These are phyloP conservation scores for Hansfordia pulvinata DNA, from an alignment of 2,329 filamentous ascomycete species.

Conservation along the genomic window DNA sequence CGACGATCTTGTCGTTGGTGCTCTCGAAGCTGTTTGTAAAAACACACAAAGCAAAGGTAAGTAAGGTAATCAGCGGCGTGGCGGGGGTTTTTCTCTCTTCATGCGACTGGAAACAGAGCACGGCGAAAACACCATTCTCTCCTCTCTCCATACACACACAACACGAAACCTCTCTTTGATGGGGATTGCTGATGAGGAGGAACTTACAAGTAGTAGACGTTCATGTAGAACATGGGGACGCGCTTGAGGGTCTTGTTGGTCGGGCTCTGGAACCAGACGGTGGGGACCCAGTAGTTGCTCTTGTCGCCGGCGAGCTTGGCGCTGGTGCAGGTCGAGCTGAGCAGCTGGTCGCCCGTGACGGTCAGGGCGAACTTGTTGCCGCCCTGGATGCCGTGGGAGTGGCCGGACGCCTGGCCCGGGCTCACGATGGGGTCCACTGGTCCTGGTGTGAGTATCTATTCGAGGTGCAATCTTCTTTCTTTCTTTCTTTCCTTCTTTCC, in stretches of 20 bases:
- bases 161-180: too few species aligned
- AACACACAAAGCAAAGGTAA: too few species aligned
- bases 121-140: too few species aligned
- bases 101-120: too few species aligned
- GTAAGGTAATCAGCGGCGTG: too few species aligned
- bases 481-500: too few species aligned
- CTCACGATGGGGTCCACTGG: constrained; percentile 58
- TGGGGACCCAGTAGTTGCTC: constrained; percentile 67
- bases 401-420: constrained; percentile 42
- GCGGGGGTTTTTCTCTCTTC: too few species aligned
- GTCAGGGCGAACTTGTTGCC: constrained; percentile 52
- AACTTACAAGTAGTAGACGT: constrained; percentile 62
- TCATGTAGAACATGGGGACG: constrained; percentile 59
- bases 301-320: constrained; percentile 55
- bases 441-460: too few species aligned
- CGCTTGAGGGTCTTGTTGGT: constrained; percentile 48
- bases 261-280: constrained; percentile 53
- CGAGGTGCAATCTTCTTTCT: too few species aligned
- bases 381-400: constrained; percentile 60
- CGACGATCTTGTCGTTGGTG: constrained; percentile 49
- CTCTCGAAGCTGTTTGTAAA: constrained; percentile 35
- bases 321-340: constrained; percentile 58
- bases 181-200: too few species aligned
- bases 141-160: too few species aligned
- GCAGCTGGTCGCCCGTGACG: constrained; percentile 46